Evolutionary conservation across 2,329 filamentous ascomycete genomes (phyloP), one percentile per base, ranked within the genome.

Genomic region (Claviceps sp.): DNA sequence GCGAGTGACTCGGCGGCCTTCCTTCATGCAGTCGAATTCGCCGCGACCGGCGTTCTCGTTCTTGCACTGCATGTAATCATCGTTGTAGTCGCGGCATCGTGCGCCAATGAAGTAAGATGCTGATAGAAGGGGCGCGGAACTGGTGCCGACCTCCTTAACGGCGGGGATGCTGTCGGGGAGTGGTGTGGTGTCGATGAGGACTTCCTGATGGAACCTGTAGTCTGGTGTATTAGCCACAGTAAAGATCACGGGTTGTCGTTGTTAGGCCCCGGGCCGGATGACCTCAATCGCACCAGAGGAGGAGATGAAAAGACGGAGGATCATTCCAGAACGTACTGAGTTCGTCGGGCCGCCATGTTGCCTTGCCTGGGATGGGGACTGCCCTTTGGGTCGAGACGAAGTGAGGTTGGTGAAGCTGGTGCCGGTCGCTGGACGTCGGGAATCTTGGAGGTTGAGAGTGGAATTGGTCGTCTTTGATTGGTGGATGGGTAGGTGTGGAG

Each of bases 21-120:
- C 93, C 77, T 88, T 91, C 79, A 98, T 74, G 73, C 93, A 98
- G 61, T 95, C 88, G 57, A 94, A 71, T 76, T 98, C 93, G 68
- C 89, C 93, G 70, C 81, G 82, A 63, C 93, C 93, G 57, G 87
- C 85, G 63, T 88, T 84, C 73, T 96, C 89, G 61, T 81, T 87
- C 84, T 98, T 98, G 85, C 93, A 98, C 76, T 95, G 87, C 91
- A 98, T 98, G 74, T 86, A 98, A 73, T 98, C 93, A 76, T 98
- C 93, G 72, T 97, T 97, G 78, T 90, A 98, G 56, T 86, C 77
- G 68, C 81, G 85, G 83, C 93, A 98, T 66, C 91, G 85, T 60
- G 89, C 90, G 57, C 93, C 93, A 67, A 98, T 98, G 71, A 97
- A 98, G 79, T 87, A 98, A 50, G 88, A 83, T 37, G 93, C 93